Evolutionary conservation across 371 early-diverging fungal genomes (phyloP).

Genomic region (Circinella umbellata): DNA sequence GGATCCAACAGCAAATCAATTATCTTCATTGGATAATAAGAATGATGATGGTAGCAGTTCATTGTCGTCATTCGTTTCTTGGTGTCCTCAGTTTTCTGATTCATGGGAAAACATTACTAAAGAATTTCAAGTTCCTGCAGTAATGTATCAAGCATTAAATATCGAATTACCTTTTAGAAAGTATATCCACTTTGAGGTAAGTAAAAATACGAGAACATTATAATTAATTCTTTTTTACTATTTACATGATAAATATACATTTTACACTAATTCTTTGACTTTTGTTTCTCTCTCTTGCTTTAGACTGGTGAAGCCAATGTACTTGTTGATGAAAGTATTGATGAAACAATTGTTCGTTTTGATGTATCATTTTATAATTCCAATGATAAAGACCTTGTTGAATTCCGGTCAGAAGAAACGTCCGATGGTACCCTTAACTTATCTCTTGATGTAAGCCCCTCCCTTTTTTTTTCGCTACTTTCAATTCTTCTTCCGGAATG

Average conservation of each 20-base stretch:
- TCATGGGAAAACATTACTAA: neutral
- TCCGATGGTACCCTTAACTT: neutral
- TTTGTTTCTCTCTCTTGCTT: too few relatives aligned
- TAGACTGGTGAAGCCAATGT: neutral
- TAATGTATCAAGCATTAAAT: neutral
- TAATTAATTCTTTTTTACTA: neutral
- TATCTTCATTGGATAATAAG: too few relatives aligned
- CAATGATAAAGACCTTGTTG: neutral
- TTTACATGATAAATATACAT: too few relatives aligned
- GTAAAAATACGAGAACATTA: neutral
- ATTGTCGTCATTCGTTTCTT: too few relatives aligned
- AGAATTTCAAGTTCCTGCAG: neutral
- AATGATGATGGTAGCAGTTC: too few relatives aligned
- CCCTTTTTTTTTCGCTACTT: neutral
- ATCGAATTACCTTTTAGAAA: neutral
- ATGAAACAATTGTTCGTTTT: constrained; percentile 3
- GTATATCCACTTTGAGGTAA: neutral
- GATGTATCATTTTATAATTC: neutral
- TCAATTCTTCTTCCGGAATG: neutral
- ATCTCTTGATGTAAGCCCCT: neutral
- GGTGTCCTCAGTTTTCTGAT: neutral
- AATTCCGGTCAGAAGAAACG: neutral
- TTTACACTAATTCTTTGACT: neutral
- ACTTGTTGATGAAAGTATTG: neutral
- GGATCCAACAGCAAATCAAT: too few relatives aligned